Evolutionary conservation across 192 early-diverging fungal species (phyloP).

Genomic region (Coemansia sp.): DNA sequence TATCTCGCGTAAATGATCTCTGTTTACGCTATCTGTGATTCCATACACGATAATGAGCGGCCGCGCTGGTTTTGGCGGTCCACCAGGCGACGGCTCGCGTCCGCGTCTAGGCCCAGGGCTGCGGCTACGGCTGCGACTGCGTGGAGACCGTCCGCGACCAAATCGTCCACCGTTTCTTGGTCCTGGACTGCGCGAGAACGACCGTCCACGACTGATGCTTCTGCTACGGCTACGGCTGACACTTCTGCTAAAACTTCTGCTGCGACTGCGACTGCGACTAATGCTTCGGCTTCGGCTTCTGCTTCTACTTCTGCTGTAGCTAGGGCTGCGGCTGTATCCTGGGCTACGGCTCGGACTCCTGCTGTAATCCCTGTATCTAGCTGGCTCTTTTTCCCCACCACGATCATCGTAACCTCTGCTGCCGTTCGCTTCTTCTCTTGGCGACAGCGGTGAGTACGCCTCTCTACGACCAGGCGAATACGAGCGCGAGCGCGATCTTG

Average conservation of each 20-base stretch:
- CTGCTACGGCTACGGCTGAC: slow-evolving; percentile 14
- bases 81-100: background rate
- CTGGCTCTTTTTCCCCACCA: background rate
- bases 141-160: background rate
- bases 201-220: slow-evolving; percentile 2
- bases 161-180: no score
- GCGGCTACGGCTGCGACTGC: slow-evolving; percentile 2
- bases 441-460: slow-evolving; percentile 29
- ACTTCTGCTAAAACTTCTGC: slow-evolving; percentile 9
- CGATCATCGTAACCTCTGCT: background rate
- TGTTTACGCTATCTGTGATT: background rate
- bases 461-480: slow-evolving; percentile 16
- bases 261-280: slow-evolving; percentile 4
- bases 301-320: slow-evolving; percentile 22
- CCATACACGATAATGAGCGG: slow-evolving; percentile 11
- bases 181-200: no score
- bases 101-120: slow-evolving; percentile 13
- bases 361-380: slow-evolving; percentile 19
- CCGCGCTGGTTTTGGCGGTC: background rate
- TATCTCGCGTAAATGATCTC: slow-evolving; percentile 31
- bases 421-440: slow-evolving; percentile 7
- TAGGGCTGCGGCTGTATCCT: slow-evolving; percentile 24
- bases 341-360: slow-evolving; percentile 20
- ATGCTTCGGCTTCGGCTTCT: slow-evolving; percentile 9
- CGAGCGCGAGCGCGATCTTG: slow-evolving; percentile 25